Evolutionary conservation across 2,329 filamentous ascomycete species (phyloP), one percentile per base, ranked within the genome.

Genomic region (Calonectria montana): DNA sequence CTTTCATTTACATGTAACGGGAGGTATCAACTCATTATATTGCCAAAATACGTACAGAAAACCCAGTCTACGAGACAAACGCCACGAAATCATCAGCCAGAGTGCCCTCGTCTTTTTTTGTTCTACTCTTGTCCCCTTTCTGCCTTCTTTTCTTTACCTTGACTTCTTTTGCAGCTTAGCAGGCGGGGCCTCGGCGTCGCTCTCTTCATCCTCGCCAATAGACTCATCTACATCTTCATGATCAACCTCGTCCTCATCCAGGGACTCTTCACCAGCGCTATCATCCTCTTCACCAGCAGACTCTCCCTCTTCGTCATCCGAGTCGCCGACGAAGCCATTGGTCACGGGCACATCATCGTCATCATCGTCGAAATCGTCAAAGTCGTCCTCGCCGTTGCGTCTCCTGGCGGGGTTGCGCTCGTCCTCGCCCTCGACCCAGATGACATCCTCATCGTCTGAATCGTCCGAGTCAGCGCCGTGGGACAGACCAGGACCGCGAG

Each of bases 391-490:
- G 57, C 83, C 81, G 31, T 81, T 80, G 45, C 81, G 77, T 73
- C 83, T 75, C 75, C 82, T 74, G 76, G 81, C 67, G 71, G 81
- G 75, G 64, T 85, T 87, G 23, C 89, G 87, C 78, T 95, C 90
- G 1, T 94, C 95, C 78, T 95, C 90, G 1, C 94, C 95, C 82
- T 98, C 96, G 2, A 98, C 94, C 81, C 97, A 98, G 65, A 98
- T 93, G 5, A 97, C 91, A 74, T 94, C 92, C 45, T 93, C 92
- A 9, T 93, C 89, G 4, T 90, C 85, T 3, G 86, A 86, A 10
- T 85, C 87, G n/a, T 88, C 77, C 2, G 73, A 76, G 9, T 88
- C 87, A 2, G 87, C 87, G 21, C 87, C 85, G 57, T 86, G 86
- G 21, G 73, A 70, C 16, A 73, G 79, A 29, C 75, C 80, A 8